phyloP scores from a whole-genome alignment of 2,329 filamentous ascomycete species.

The Phoma sp. region DNA sequence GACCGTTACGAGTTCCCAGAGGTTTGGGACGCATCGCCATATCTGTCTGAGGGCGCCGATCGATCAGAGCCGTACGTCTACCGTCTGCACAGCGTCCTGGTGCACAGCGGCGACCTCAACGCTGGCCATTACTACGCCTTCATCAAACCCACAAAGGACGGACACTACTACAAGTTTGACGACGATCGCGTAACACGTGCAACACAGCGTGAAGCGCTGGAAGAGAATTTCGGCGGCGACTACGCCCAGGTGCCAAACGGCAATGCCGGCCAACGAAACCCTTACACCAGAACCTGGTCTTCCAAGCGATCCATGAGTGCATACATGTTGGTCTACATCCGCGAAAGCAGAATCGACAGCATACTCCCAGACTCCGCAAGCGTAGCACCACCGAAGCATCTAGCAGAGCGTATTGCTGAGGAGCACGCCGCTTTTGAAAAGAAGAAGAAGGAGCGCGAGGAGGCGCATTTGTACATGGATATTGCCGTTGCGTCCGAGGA shows the following conservation, averaged over 20 bases:
- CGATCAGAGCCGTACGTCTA: constrained; percentile 89
- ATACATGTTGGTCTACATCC: constrained; percentile 98
- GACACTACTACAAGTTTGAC: constrained; percentile 95
- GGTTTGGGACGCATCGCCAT: constrained; percentile 81
- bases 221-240: constrained; percentile 96
- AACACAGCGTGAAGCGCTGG: constrained; percentile 86
- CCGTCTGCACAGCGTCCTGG: constrained; percentile 90
- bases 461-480: constrained; percentile 90
- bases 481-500: constrained; percentile 81
- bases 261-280: constrained; percentile 64
- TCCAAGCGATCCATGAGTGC: constrained; percentile 80
- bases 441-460: constrained; percentile 85
- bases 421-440: constrained; percentile 79
- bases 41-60: constrained; percentile 84
- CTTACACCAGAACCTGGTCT: constrained; percentile 68
- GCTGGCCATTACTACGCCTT: constrained; percentile 99
- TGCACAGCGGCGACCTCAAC: constrained; percentile 95
- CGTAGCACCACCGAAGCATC: constrained; percentile 80
- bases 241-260: constrained; percentile 67
- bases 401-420: constrained; percentile 79
- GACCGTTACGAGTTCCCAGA: constrained; percentile 91
- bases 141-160: constrained; percentile 86
- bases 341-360: constrained; percentile 82
- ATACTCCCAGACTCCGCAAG: constrained; percentile 79
- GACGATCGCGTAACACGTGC: constrained; percentile 97